Evolutionary conservation across 208 protist genomes (phyloP).

Genomic region (Trypanosoma brucei): DNA sequence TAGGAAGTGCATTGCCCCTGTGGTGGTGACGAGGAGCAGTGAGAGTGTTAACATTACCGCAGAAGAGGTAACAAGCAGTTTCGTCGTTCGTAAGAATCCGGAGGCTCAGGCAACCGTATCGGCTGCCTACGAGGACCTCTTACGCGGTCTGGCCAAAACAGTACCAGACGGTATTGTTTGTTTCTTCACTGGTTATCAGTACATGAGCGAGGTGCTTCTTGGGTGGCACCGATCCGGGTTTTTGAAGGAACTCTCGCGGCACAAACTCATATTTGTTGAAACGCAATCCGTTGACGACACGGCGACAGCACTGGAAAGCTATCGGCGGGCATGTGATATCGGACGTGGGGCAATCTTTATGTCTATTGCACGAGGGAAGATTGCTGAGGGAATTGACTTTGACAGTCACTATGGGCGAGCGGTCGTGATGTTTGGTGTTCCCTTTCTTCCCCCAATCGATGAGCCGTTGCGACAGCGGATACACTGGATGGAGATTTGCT

Average conservation of each 20-base stretch:
- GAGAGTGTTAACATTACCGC: slow-evolving; percentile 86
- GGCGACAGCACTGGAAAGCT: slow-evolving; percentile 96
- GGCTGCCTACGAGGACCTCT: slow-evolving; percentile 94
- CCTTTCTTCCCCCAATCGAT: slow-evolving; percentile 93
- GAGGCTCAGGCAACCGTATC: slow-evolving; percentile 89
- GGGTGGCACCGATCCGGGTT: slow-evolving; percentile 92
- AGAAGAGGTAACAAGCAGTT: slow-evolving; percentile 89
- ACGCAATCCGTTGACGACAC: slow-evolving; percentile 97
- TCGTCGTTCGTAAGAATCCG: slow-evolving; percentile 78
- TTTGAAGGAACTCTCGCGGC: slow-evolving; percentile 86
- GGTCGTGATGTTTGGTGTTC: slow-evolving; percentile 97
- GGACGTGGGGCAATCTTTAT: slow-evolving; percentile 98
- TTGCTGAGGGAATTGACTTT: slow-evolving; percentile 99
- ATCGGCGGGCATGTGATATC: slow-evolving; percentile 95
- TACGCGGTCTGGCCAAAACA: slow-evolving; percentile 90
- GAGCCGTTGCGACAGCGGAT: slow-evolving; percentile 93
- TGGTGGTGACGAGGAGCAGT: slow-evolving; percentile 88
- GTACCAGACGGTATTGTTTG: slow-evolving; percentile 98
- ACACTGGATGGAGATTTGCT: slow-evolving; percentile 95
- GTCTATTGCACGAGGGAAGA: slow-evolving; percentile 96
- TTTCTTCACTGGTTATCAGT: slow-evolving; percentile 97
- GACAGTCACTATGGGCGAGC: slow-evolving; percentile 95
- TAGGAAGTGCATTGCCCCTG: slow-evolving; percentile 93
- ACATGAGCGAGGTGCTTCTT: slow-evolving; percentile 92
- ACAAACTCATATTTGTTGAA: slow-evolving; percentile 99